Evolutionary conservation across 140 eudicot genomes (phyloP), one percentile per base, ranked within the genome.

Genomic region (Ambrosia hybrid): DNA sequence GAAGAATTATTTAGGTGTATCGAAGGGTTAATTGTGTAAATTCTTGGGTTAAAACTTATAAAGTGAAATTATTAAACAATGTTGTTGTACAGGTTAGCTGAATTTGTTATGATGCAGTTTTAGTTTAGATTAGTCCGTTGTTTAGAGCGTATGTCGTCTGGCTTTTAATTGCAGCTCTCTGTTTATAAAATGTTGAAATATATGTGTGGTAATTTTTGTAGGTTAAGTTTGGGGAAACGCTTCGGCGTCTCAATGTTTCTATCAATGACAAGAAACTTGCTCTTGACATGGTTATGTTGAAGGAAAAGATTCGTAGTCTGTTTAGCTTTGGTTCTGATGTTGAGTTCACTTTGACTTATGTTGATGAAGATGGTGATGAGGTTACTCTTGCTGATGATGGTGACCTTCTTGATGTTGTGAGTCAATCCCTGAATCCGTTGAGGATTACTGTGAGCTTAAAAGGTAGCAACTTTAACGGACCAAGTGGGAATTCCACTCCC

Each of bases 361-460:
- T 84, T 30, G 99, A 95, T 64, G 99, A 91, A 77, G 99, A 95
- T 73, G 80, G 79, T 58, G 99, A 95, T 76, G 75, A 51, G 3
- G 97, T 95, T 3, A 73, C 97, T 4, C 91, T 95, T 51, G 90
- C 74, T 69, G 96, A 86, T 67, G 88, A 95, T 70, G 95, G 83
- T 16, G 99, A 95, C 83, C 87, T 95, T 52, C 78, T 65, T 73
- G 99, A 95, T 74, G 89, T 82, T 5, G 79, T 88, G 37, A 74
- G 65, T 34, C 99, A 95, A 76, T 83, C 79, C 30, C 69, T 94
- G 71, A 82, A 94, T 80, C 99, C 99, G 4, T 65, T 90, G 68
- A 88, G 97, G 73, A 83, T 94, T 33, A 81, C 87, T 73, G 95
- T 88, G 9, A 80, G 5, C 34, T 59, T 86, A 58, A 74, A 72